Percentiles rank a stretch among this genome's conserved stretches.
These are phyloP conservation scores for Brassica juncea DNA, from an alignment of 345 rosid species.

Conservation along the genomic window DNA sequence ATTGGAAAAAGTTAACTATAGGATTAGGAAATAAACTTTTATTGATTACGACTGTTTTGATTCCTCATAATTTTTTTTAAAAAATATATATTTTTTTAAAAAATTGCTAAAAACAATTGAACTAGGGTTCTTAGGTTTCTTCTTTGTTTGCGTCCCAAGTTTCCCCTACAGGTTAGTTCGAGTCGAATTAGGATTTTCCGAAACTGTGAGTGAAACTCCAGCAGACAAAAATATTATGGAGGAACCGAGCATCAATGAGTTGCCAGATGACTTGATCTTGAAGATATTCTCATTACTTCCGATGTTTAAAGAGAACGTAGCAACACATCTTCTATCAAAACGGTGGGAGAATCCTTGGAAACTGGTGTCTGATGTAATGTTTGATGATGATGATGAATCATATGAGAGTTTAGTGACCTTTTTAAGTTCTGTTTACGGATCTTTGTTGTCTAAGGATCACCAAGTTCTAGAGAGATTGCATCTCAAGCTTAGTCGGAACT, in stretches of 20 bases:
- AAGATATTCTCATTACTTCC: constrained; percentile 20
- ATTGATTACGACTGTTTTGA: background rate
- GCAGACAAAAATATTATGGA: background rate
- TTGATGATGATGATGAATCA: background rate
- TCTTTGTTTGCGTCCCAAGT: background rate
- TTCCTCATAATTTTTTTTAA: background rate
- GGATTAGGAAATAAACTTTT: background rate
- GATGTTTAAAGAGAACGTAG: background rate
- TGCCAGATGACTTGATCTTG: constrained; percentile 29
- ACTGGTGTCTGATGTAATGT: background rate
- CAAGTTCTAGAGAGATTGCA: background rate
- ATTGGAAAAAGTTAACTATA: background rate
- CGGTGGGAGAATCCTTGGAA: constrained; percentile 5
- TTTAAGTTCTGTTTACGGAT: background rate
- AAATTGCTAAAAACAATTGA: background rate
- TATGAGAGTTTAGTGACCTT: background rate
- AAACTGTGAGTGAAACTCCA: background rate
- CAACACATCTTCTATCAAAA: constrained; percentile 3
- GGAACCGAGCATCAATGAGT: background rate
- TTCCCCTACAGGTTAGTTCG: background rate
- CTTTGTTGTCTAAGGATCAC: background rate
- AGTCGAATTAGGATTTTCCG: background rate
- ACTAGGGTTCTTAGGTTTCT: background rate
- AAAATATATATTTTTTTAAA: background rate
- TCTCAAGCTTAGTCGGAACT: background rate